A percentile compares a stretch with the other conserved stretches of the same genome.
Evolutionary conservation across 257 asterid genomes (phyloP).

Genomic region (Przewalskia tangutica): DNA sequence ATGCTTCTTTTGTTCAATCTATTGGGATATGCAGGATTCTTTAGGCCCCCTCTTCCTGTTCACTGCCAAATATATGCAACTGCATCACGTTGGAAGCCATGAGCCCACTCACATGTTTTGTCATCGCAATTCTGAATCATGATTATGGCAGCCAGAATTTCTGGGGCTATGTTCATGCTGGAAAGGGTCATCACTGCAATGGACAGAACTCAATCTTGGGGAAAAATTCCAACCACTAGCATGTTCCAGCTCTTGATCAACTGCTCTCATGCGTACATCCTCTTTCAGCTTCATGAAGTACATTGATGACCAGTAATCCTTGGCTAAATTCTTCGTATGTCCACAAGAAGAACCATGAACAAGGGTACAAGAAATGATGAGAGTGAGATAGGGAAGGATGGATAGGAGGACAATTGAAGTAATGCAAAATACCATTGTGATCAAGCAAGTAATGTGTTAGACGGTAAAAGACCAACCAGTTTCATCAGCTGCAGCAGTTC

Average conservation of each 20-base stretch:
- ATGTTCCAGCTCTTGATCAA: conserved; percentile 33
- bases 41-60: not conserved
- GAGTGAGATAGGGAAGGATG: not conserved
- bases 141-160: conserved; percentile 29
- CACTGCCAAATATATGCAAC: not conserved
- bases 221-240: conserved; percentile 45
- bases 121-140: conserved; percentile 27
- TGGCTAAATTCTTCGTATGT: conserved; percentile 47
- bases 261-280: conserved; percentile 29
- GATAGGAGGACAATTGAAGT: not conserved
- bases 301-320: conserved; percentile 65
- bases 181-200: conserved; percentile 69
- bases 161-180: conserved; percentile 60
- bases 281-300: conserved; percentile 64
- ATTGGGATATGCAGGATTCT: not conserved
- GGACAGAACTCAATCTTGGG: conserved; percentile 62
- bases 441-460: not conserved
- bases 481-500: conserved; percentile 72
- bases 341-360: not conserved
- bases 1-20: not conserved
- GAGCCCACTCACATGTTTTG: not conserved
- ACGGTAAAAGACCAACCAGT: conserved; percentile 37
- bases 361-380: not conserved
- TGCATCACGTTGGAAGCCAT: not conserved
- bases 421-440: not conserved